Evolutionary conservation across 2,329 filamentous ascomycete species (phyloP).

Genomic region (Fusarium burgessii): DNA sequence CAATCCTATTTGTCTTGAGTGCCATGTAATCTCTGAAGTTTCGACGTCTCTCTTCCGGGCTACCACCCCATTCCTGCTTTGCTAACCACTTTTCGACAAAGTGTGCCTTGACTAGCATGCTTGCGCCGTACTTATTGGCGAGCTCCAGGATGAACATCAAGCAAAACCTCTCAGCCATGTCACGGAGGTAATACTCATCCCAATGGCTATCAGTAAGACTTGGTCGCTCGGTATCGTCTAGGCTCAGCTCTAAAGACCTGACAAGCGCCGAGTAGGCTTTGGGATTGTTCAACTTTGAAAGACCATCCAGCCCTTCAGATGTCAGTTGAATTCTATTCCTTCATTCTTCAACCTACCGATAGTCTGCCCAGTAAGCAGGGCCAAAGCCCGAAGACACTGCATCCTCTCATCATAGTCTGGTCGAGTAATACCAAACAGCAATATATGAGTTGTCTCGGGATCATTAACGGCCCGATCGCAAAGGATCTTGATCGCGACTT

Average conservation of each 20-base stretch:
- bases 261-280: conserved; percentile 69
- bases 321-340: conserved; percentile 26
- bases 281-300: conserved; percentile 62
- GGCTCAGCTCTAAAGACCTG: conserved; percentile 68
- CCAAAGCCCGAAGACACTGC: conserved; percentile 67
- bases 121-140: conserved; percentile 68
- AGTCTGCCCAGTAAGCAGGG: conserved; percentile 62
- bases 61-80: conserved; percentile 76
- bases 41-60: conserved; percentile 62
- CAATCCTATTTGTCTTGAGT: conserved; percentile 63
- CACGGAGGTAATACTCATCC: conserved; percentile 73
- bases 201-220: conserved; percentile 66
- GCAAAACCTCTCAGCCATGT: conserved; percentile 70
- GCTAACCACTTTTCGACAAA: conserved; percentile 81
- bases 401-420: conserved; percentile 70
- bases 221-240: conserved; percentile 63
- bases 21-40: conserved; percentile 67
- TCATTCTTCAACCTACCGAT: conserved; percentile 40
- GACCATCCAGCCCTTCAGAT: conserved; percentile 50
- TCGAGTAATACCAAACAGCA: conserved; percentile 70
- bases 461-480: conserved; percentile 71
- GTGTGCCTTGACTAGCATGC: conserved; percentile 69
- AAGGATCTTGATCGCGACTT: conserved; percentile 72
- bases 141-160: conserved; percentile 69
- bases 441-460: conserved; percentile 58